These are phyloP conservation scores for Diddensiella santjacobensis DNA, from an alignment of 805 yeast species.

Conservation along the genomic window DNA sequence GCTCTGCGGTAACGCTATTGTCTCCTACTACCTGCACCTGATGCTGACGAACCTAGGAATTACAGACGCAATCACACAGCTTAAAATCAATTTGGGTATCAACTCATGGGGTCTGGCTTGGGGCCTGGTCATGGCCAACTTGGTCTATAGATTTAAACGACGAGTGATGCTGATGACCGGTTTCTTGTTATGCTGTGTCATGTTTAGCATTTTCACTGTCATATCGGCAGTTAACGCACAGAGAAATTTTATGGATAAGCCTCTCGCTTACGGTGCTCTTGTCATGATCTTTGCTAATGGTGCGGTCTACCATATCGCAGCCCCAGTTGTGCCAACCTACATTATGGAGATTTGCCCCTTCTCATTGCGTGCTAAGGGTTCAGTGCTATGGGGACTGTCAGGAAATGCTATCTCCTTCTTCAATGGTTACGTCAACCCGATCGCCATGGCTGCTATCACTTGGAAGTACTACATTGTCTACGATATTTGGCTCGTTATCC, in stretches of 20 bases:
- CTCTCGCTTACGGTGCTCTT: conserved; percentile 1
- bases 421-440: conserved; percentile 35
- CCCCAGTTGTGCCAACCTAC: conserved; percentile 9
- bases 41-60: conserved; percentile 54
- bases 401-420: conserved; percentile 17
- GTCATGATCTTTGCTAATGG: conserved; percentile 6
- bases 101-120: conserved; percentile 5
- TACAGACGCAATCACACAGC: conserved; percentile 27
- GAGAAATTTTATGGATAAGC: not conserved
- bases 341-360: conserved; percentile 24
- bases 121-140: not conserved
- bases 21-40: conserved; percentile 43
- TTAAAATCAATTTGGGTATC: conserved; percentile 15
- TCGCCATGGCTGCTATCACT: conserved; percentile 41
- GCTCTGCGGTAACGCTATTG: conserved; percentile 17
- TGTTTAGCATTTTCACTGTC: conserved; percentile 38
- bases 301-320: conserved; percentile 1
- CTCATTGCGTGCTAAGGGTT: conserved; percentile 40
- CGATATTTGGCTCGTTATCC: conserved; percentile 33
- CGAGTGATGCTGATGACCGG: conserved; percentile 9
- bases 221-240: conserved; percentile 37
- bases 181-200: conserved; percentile 6
- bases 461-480: conserved; percentile 47
- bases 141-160: conserved; percentile 6
- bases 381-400: conserved; percentile 27